Evolutionary conservation across 805 yeast species (phyloP).

Genomic region (Candida gorgasii): DNA sequence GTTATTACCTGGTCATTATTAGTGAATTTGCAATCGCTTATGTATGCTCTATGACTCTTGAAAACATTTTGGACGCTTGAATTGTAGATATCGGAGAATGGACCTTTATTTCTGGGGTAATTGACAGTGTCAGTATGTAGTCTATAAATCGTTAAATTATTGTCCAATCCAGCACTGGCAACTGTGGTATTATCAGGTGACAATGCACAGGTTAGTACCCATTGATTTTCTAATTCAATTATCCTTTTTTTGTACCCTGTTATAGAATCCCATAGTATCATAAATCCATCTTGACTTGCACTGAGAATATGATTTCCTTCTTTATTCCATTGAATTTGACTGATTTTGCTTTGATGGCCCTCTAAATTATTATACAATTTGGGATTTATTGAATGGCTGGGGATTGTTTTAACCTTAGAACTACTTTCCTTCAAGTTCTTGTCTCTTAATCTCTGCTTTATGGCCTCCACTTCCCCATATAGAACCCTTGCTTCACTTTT

Average conservation of each 20-base stretch:
- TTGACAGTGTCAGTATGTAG: slow-evolving; percentile 12
- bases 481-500: slow-evolving; percentile 47
- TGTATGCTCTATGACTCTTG: slow-evolving; percentile 82
- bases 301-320: slow-evolving; percentile 63
- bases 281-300: slow-evolving; percentile 84
- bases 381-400: slow-evolving; percentile 25
- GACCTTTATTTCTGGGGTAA: background rate
- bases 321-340: slow-evolving; percentile 66
- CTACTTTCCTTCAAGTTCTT: slow-evolving; percentile 45
- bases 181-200: slow-evolving; percentile 65
- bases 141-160: slow-evolving; percentile 70
- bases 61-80: slow-evolving; percentile 50
- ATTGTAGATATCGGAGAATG: slow-evolving; percentile 1
- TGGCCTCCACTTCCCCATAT: slow-evolving; percentile 50
- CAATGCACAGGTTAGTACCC: slow-evolving; percentile 76
- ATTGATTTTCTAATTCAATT: slow-evolving; percentile 69
- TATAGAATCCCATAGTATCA: slow-evolving; percentile 79
- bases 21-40: slow-evolving; percentile 73
- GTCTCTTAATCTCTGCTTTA: slow-evolving; percentile 46
- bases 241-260: slow-evolving; percentile 72
- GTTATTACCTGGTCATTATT: slow-evolving; percentile 59
- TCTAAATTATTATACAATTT: slow-evolving; percentile 40
- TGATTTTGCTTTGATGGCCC: slow-evolving; percentile 76
- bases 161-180: slow-evolving; percentile 84
- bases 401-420: slow-evolving; percentile 31